phyloP scores from a whole-genome alignment of 2,329 filamentous ascomycete species.

The Coniochaeta ligniaria region DNA sequence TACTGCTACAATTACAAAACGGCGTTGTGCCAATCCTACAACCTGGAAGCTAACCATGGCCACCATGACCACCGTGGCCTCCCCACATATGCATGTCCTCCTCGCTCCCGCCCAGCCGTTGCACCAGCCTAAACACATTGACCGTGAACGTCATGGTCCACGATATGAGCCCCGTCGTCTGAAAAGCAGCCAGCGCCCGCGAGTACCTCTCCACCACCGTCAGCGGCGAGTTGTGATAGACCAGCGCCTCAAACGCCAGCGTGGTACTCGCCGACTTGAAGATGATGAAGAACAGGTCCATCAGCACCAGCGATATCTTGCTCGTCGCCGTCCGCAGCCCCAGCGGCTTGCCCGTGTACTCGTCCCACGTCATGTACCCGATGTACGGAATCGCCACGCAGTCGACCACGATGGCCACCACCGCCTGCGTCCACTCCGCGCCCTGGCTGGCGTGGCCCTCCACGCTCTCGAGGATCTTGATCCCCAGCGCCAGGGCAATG shows the following conservation, averaged over 20 bases:
- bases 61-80: not conserved
- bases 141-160: conserved; percentile 89
- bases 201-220: conserved; percentile 43
- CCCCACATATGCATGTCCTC: conserved; percentile 27
- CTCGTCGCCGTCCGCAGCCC: conserved; percentile 76
- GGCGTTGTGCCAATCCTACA: no score
- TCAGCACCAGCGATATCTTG: conserved; percentile 82
- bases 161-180: conserved; percentile 75
- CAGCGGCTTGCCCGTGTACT: conserved; percentile 90
- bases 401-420: conserved; percentile 87
- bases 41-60: no score
- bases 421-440: conserved; percentile 63
- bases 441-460: conserved; percentile 17
- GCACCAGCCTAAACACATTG: conserved; percentile 67
- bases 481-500: conserved; percentile 71
- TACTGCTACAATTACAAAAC: not conserved
- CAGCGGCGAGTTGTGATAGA: conserved; percentile 38
- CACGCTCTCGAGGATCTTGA: conserved; percentile 62
- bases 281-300: conserved; percentile 94
- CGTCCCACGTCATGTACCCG: conserved; percentile 89
- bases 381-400: conserved; percentile 84
- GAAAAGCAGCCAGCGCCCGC: conserved; percentile 67
- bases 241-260: conserved; percentile 79
- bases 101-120: conserved; percentile 50
- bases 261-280: conserved; percentile 93